phyloP scores from a whole-genome alignment of 1,284 basidiomycete species.

The Malassezia yamatoensis region DNA sequence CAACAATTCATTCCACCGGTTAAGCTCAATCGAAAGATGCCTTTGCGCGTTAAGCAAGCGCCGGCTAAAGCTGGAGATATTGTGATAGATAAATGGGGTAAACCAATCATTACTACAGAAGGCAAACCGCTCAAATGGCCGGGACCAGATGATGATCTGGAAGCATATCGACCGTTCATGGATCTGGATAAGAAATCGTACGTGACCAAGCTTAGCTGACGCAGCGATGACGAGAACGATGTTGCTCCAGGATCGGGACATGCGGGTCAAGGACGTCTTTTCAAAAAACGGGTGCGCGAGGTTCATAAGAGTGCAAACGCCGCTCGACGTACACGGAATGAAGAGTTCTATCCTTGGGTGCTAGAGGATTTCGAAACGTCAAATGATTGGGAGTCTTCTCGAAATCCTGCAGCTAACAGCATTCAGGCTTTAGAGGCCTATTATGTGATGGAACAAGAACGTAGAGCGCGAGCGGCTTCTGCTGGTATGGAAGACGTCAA shows the following conservation, averaged over 20 bases:
- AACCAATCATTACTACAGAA: slow-evolving; percentile 31
- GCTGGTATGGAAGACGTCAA: slow-evolving; percentile 20
- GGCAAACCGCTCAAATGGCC: slow-evolving; percentile 34
- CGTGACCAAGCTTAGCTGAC: neutral
- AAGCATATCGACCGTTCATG: slow-evolving; percentile 19
- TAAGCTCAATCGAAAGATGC: slow-evolving; percentile 45
- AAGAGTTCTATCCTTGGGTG: slow-evolving; percentile 45
- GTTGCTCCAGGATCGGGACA: slow-evolving; percentile 6
- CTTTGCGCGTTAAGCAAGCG: slow-evolving; percentile 38
- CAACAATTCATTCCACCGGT: slow-evolving; percentile 38
- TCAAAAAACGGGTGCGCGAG: slow-evolving; percentile 43
- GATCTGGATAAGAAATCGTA: slow-evolving; percentile 5
- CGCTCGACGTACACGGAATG: slow-evolving; percentile 38
- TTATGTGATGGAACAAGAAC: slow-evolving; percentile 14
- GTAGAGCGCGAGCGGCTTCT: slow-evolving; percentile 17
- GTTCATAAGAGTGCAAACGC: slow-evolving; percentile 42
- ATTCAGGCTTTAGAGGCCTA: slow-evolving; percentile 23
- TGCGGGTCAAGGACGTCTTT: slow-evolving; percentile 23
- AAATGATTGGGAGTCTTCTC: slow-evolving; percentile 40
- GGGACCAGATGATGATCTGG: slow-evolving; percentile 24
- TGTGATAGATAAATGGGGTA: slow-evolving; percentile 35
- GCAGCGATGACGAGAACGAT: slow-evolving; percentile 6
- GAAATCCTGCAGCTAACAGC: slow-evolving; percentile 29
- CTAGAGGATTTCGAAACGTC: slow-evolving; percentile 45
- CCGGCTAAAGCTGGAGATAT: slow-evolving; percentile 35